Conservation (phyloP, 2,329 filamentous ascomycete species). For the Aspergillus sp. region DNA sequence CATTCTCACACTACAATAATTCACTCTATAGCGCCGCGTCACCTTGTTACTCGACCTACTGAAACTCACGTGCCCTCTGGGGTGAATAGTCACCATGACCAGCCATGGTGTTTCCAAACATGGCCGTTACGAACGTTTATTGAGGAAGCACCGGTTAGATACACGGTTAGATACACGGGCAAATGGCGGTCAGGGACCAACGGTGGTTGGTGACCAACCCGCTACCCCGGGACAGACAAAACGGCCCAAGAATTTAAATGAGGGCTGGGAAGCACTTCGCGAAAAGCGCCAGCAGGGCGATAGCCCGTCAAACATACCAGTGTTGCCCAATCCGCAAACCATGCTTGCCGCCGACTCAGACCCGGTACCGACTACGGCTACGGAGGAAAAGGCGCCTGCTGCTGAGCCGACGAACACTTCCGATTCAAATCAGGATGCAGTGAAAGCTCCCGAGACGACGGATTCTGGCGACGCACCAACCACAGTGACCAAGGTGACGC, state of each 20-base stretch:
- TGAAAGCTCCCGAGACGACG: background rate
- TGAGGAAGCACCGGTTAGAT: conserved; percentile 10
- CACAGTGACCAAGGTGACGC: background rate
- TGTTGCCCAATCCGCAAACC: background rate
- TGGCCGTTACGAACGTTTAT: conserved; percentile 11
- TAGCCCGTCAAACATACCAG: background rate
- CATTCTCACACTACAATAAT: background rate
- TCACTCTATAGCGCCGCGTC: background rate
- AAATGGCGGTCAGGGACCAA: background rate
- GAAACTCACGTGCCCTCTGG: background rate
- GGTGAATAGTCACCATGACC: conserved; percentile 6
- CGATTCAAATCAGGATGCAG: background rate
- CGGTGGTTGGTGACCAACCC: background rate
- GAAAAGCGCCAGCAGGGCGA: conserved; percentile 3
- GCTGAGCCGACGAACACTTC: background rate
- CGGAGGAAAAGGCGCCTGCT: background rate
- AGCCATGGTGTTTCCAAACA: conserved; percentile 7
- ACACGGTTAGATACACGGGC: conserved; percentile 2
- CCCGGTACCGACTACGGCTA: background rate
- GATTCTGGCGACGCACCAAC: background rate
- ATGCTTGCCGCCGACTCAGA: background rate
- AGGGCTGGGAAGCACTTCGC: background rate
- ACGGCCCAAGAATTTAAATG: conserved; percentile 2
- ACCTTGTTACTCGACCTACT: background rate
- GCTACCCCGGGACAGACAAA: background rate